Evolutionary conservation across 495 filamentous ascomycete genomes (phyloP), one percentile per base, ranked within the genome.

Genomic region (Entonaema liquescens): DNA sequence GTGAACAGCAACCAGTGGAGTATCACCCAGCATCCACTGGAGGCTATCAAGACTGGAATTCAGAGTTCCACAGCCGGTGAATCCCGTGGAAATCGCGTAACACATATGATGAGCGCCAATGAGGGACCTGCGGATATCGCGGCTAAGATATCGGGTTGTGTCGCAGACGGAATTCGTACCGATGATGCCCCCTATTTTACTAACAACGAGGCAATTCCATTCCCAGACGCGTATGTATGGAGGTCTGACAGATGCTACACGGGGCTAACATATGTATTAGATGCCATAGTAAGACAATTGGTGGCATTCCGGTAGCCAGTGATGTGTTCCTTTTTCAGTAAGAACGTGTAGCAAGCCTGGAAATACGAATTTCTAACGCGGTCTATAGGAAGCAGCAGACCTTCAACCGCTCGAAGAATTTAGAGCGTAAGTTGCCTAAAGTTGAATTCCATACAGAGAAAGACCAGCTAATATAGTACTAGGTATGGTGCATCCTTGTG

Each of bases 131-230:
- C 83, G 28, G 83, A 86, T 64, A 84, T 86, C 56, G 83, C 83
- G 8, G 84, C 84, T 5, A 85, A 87, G 74, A 76, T 88, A 13
- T 81, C 86, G 4, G 86, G 87, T 11, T 76, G 79, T 12, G 75
- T 79, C 9, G 35, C 74, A 1, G 80, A 79, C 19, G 86, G 85
- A 13, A 86, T 82, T 40, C 75, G 82, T 1, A 78, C 75, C 19
- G 87, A 88, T 57, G 82, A 88, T 67, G 80, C 73, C 3, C 75
- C 81, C 0, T 88, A 88, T 76, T 87, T 86, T 67, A 89, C 87
- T 50, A 88, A 86, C 74, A 88, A 88, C 54, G 87, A 89, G 68
- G 87, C 82, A 47, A 84, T 83, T 61, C 87, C 86, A 0, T 84
- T 79, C 49, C 87, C 86, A n/a, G 86, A 89, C 68, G 76, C 81